phyloP scores from a whole-genome alignment of 805 yeast genomes.

The Candida boidinii region DNA sequence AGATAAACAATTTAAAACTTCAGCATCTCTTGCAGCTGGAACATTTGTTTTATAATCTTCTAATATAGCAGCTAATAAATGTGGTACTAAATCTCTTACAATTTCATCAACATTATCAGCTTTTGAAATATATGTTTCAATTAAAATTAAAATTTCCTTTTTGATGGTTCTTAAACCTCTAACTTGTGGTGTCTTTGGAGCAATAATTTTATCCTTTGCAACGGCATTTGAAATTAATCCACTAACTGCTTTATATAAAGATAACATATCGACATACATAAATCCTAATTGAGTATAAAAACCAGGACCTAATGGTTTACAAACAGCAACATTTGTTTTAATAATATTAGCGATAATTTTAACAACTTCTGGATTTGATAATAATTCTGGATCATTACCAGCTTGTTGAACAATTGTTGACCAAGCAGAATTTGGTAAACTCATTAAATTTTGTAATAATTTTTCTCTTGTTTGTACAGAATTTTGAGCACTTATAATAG shows the following conservation, averaged over 20 bases:
- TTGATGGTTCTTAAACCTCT: conserved; percentile 94
- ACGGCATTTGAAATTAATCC: conserved; percentile 76
- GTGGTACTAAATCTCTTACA: conserved; percentile 74
- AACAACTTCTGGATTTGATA: conserved; percentile 73
- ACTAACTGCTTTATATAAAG: conserved; percentile 82
- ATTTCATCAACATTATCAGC: conserved; percentile 83
- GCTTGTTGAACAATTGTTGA: conserved; percentile 79
- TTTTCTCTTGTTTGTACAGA: conserved; percentile 60
- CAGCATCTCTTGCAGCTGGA: conserved; percentile 97
- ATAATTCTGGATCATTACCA: conserved; percentile 69
- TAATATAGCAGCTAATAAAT: conserved; percentile 73
- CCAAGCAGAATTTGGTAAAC: conserved; percentile 93
- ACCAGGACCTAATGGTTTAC: conserved; percentile 89
- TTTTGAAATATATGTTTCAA: conserved; percentile 81
- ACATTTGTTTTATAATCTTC: conserved; percentile 85
- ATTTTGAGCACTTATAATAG: conserved; percentile 82
- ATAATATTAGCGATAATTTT: conserved; percentile 89
- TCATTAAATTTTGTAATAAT: conserved; percentile 73
- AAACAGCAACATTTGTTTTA: conserved; percentile 92
- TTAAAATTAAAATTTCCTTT: conserved; percentile 82
- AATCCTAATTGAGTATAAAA: conserved; percentile 81
- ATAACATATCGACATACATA: conserved; percentile 83
- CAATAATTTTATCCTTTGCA: conserved; percentile 72
- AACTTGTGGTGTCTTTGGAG: conserved; percentile 91
- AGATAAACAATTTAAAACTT: conserved; percentile 90